A percentile compares a stretch with the other conserved stretches of the same genome.
Evolutionary conservation across 2,329 filamentous ascomycete species (phyloP).

Genomic region (Colletotrichum sp.): DNA sequence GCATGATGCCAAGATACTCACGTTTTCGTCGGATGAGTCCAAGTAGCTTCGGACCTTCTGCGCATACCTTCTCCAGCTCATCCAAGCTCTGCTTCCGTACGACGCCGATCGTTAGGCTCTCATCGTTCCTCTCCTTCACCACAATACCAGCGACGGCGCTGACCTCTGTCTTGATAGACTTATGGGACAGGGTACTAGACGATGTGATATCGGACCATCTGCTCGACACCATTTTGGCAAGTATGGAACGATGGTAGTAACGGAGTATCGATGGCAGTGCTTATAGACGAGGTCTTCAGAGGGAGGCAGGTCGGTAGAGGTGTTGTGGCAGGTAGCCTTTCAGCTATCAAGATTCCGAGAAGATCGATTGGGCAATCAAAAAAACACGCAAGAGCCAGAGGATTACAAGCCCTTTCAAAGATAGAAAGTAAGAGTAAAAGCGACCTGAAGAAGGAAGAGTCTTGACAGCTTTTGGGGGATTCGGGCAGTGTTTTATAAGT

Average conservation of each 20-base stretch:
- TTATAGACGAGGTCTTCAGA: not conserved
- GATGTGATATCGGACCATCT: not conserved
- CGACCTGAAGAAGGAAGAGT: not conserved
- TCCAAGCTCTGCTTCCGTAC: not conserved
- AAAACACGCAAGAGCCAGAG: not conserved
- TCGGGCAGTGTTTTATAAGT: not conserved
- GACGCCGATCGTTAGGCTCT: not conserved
- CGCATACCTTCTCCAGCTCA: not conserved
- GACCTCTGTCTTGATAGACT: not conserved
- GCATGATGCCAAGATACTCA: not conserved
- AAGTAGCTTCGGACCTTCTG: not conserved
- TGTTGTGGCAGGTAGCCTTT: not conserved
- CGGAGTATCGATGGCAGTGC: not conserved
- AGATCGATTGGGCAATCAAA: not conserved
- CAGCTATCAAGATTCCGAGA: fast-evolving
- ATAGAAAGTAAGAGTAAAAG: not conserved
- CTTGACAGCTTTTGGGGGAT: not conserved
- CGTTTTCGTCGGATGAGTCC: not conserved
- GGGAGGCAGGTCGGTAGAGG: fast-evolving
- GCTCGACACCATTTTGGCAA: not conserved
- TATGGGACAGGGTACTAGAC: not conserved
- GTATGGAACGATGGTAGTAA: not conserved
- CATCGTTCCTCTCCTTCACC: not conserved
- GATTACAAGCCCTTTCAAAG: not conserved
- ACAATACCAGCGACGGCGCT: not conserved